phyloP scores from a whole-genome alignment of 768 basidiomycete genomes.

The Calocybe cyanea region DNA sequence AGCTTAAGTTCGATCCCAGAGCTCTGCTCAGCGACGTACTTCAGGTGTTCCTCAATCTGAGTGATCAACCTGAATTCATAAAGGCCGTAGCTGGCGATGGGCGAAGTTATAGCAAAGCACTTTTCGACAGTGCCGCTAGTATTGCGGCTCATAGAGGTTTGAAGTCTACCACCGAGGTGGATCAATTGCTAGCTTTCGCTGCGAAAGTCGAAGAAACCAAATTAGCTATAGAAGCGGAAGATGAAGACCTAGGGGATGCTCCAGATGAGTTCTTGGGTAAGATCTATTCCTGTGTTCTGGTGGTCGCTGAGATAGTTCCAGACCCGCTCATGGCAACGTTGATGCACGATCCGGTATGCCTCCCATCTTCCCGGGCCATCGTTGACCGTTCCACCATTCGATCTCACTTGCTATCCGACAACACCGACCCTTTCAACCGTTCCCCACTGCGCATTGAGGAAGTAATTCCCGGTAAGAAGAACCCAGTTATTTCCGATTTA shows the following conservation, averaged over 20 bases:
- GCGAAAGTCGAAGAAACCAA: conserved; percentile 81
- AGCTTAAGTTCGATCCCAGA: conserved; percentile 85
- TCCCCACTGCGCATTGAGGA: conserved; percentile 76
- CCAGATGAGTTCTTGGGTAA: conserved; percentile 96
- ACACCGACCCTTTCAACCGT: conserved; percentile 95
- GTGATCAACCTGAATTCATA: conserved; percentile 74
- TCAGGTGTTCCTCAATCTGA: conserved; percentile 87
- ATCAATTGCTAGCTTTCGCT: conserved; percentile 65
- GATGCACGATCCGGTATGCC: conserved; percentile 92
- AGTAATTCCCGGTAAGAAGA: conserved; percentile 64
- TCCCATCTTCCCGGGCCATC: conserved; percentile 77
- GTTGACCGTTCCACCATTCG: conserved; percentile 93
- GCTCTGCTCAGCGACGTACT: conserved; percentile 81
- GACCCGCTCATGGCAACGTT: conserved; percentile 89
- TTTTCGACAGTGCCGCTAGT: conserved; percentile 77
- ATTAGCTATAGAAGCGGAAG: conserved; percentile 78
- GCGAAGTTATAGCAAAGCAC: conserved; percentile 78
- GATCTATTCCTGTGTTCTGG: conserved; percentile 20
- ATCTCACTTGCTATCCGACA: conserved; percentile 86
- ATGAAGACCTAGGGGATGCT: conserved; percentile 80
- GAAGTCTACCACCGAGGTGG: conserved; percentile 77
- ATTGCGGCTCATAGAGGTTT: conserved; percentile 60
- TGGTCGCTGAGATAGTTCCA: conserved; percentile 24
- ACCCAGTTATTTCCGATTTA: conserved; percentile 9
- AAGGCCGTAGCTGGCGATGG: conserved; percentile 91